These are phyloP conservation scores for Triticum monococcum DNA, from an alignment of 176 grass and related monocot genomes.

Conservation along the genomic window DNA sequence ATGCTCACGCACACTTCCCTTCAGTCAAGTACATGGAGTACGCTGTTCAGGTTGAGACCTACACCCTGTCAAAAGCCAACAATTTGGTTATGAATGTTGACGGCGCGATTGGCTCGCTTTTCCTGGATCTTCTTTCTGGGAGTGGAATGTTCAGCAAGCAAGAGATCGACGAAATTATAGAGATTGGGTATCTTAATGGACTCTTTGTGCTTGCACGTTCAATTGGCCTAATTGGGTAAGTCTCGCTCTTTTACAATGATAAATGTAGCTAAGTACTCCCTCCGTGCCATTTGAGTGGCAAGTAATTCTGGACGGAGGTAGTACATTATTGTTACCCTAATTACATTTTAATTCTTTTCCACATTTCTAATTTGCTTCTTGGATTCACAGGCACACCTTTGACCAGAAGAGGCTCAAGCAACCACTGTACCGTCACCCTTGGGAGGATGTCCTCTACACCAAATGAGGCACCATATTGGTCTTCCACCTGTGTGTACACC, in stretches of 20 bases:
- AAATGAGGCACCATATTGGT: constrained; percentile 52
- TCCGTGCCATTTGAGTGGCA: too few relatives aligned
- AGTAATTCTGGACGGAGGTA: too few relatives aligned
- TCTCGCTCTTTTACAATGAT: constrained; percentile 4
- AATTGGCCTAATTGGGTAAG: constrained; percentile 90
- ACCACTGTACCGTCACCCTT: constrained; percentile 94
- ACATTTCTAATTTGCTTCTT: neutral
- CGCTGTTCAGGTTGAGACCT: constrained; percentile 83
- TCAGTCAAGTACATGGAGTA: constrained; percentile 95
- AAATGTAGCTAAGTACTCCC: neutral
- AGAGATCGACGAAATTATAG: constrained; percentile 90
- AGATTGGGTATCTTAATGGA: constrained; percentile 96
- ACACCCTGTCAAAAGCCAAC: constrained; percentile 92
- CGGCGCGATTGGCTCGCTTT: constrained; percentile 86
- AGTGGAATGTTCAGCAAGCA: constrained; percentile 96
- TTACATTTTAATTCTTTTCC: neutral
- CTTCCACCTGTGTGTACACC: constrained; percentile 24
- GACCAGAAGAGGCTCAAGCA: constrained; percentile 99
- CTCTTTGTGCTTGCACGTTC: constrained; percentile 97
- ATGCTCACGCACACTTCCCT: constrained; percentile 89
- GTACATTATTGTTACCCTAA: neutral
- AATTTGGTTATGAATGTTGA: constrained; percentile 85
- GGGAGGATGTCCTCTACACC: constrained; percentile 99
- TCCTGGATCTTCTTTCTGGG: constrained; percentile 95
- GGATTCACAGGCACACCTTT: constrained; percentile 75